These are phyloP conservation scores for Ganoderma boninense DNA, from an alignment of 1,284 basidiomycete genomes.

Conservation along the genomic window DNA sequence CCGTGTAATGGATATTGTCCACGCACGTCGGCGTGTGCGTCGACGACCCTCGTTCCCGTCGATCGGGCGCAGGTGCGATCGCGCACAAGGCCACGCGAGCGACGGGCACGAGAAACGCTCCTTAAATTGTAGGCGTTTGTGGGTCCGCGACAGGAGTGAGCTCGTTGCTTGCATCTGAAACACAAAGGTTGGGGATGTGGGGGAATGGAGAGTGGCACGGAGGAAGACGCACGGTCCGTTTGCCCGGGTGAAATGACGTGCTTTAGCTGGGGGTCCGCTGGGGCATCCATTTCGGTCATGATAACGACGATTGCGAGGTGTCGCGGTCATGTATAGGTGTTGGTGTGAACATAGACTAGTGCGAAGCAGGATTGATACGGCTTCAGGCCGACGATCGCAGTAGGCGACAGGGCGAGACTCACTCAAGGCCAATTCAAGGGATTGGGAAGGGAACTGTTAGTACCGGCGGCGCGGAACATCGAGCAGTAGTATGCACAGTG, in stretches of 20 bases:
- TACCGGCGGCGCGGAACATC: not conserved
- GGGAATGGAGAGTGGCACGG: not conserved
- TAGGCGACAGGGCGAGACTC: not conserved
- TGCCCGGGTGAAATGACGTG: not conserved
- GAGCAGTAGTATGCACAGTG: not conserved
- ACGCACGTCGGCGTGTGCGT: not conserved
- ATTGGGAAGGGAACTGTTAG: not conserved
- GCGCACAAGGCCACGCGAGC: constrained; percentile 1
- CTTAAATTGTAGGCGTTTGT: constrained; percentile 4
- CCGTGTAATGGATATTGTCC: not conserved
- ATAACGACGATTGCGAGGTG: not conserved
- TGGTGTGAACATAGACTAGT: not conserved
- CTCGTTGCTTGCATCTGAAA: not conserved
- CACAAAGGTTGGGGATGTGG: not conserved
- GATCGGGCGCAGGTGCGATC: not conserved
- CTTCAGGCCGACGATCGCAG: not conserved
- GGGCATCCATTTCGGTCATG: not conserved
- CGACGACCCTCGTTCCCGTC: not conserved
- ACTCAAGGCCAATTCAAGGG: not conserved
- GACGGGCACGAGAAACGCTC: not conserved
- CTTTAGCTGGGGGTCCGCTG: not conserved
- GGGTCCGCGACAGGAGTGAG: not conserved
- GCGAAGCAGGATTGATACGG: not conserved
- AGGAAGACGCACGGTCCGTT: not conserved
- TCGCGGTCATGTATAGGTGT: not conserved